A percentile compares a stretch with the other conserved stretches of the same genome.
Evolutionary conservation across 2,329 filamentous ascomycete species (phyloP).

Genomic region (Botrytis cinerea): DNA sequence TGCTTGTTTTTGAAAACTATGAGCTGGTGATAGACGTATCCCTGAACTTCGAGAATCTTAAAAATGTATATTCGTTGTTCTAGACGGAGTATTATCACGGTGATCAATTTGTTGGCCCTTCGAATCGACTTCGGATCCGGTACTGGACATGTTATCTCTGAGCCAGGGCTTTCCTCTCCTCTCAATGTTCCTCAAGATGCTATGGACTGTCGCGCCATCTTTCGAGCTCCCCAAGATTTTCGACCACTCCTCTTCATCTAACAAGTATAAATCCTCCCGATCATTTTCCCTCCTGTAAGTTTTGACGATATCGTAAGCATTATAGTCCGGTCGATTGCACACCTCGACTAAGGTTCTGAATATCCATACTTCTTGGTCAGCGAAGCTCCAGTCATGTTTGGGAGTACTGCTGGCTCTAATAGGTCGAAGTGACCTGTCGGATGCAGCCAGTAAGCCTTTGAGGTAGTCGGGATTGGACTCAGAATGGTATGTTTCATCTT

Average conservation of each 20-base stretch:
- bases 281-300: not conserved
- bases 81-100: not conserved
- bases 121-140: not conserved
- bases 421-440: not conserved
- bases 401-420: not conserved
- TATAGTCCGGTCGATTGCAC: conserved; percentile 6
- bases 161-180: not conserved
- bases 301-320: not conserved
- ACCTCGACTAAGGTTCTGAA: conserved; percentile 2
- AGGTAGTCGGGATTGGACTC: conserved; percentile 8
- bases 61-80: not conserved
- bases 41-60: not conserved
- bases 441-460: not conserved
- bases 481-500: not conserved
- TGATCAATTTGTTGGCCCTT: not conserved
- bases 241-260: not conserved
- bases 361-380: not conserved
- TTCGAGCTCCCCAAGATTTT: not conserved
- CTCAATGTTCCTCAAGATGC: not conserved
- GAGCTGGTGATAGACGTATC: not conserved
- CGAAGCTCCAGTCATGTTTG: not conserved
- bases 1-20: not conserved
- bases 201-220: not conserved
- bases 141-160: no score
- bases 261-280: not conserved